These are phyloP conservation scores for Suillus subaureus DNA, from an alignment of 768 basidiomycete species.

Conservation along the genomic window DNA sequence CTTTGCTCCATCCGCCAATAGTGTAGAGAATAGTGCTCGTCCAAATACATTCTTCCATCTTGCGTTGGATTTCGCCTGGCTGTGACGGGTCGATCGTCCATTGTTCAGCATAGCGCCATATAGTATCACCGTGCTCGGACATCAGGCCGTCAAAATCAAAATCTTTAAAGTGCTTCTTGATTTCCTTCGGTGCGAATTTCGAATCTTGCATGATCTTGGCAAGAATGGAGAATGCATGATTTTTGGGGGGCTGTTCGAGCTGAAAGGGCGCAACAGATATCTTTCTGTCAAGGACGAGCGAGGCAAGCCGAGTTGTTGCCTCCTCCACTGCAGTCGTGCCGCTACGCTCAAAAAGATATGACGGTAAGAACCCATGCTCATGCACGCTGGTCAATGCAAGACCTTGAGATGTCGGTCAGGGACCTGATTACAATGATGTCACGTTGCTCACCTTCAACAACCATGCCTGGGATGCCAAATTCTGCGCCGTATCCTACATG, in stretches of 20 bases:
- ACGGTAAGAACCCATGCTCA: constrained; percentile 35
- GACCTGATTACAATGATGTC: background rate
- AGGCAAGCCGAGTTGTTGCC: constrained; percentile 10
- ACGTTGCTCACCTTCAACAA: constrained; percentile 56
- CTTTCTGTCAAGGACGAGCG: constrained; percentile 12
- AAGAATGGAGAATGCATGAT: constrained; percentile 49
- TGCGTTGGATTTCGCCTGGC: constrained; percentile 45
- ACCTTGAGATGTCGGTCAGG: constrained; percentile 16
- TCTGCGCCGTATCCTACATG: constrained; percentile 64
- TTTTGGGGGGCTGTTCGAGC: constrained; percentile 10
- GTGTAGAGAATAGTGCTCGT: constrained; percentile 57
- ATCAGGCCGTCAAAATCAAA: constrained; percentile 23
- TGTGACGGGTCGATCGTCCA: constrained; percentile 45
- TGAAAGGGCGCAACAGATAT: background rate
- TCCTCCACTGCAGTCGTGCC: constrained; percentile 2
- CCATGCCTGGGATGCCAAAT: constrained; percentile 61
- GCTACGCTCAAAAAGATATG: constrained; percentile 12
- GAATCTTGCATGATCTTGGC: constrained; percentile 54
- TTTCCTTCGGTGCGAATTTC: constrained; percentile 21
- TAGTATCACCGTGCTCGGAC: background rate
- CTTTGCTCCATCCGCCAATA: constrained; percentile 55
- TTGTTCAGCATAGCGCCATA: constrained; percentile 31
- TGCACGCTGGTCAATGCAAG: constrained; percentile 27
- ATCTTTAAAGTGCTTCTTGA: constrained; percentile 21
- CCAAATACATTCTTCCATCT: constrained; percentile 68